phyloP scores from a whole-genome alignment of 148 eudicot genomes.

The Chenopodium berlandieri region DNA sequence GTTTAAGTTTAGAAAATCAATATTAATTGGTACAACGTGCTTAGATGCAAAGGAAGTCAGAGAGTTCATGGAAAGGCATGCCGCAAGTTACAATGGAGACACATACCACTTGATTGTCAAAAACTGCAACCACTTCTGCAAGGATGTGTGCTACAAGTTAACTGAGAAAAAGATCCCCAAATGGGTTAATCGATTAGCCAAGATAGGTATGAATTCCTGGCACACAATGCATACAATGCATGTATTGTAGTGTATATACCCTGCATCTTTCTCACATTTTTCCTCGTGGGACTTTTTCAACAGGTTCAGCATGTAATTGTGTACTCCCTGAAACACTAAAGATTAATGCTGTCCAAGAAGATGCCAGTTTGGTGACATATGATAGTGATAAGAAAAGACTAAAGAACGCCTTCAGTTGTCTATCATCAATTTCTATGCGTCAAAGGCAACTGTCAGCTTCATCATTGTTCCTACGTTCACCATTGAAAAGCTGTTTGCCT shows the following conservation, averaged over 20 bases:
- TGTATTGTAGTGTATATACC: background rate
- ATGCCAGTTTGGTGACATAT: constrained; percentile 41
- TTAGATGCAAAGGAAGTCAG: constrained; percentile 63
- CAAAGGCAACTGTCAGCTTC: constrained; percentile 75
- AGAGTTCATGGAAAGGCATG: constrained; percentile 76
- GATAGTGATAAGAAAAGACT: constrained; percentile 64
- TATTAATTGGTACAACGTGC: constrained; percentile 68
- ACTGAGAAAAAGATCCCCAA: constrained; percentile 75
- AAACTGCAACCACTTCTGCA: constrained; percentile 92
- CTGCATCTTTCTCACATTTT: background rate
- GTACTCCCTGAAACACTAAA: constrained; percentile 73
- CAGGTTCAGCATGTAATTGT: constrained; percentile 77
- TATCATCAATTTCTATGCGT: constrained; percentile 73
- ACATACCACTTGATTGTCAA: constrained; percentile 79
- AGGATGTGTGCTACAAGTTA: constrained; percentile 67
- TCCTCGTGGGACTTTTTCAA: background rate
- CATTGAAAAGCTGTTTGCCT: constrained; percentile 65
- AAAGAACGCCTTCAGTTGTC: constrained; percentile 57
- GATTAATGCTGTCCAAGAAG: constrained; percentile 55
- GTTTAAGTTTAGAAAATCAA: constrained; percentile 74
- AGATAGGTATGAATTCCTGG: constrained; percentile 48
- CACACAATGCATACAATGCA: background rate
- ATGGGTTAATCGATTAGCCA: constrained; percentile 91
- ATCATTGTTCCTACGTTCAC: constrained; percentile 70
- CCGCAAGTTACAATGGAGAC: constrained; percentile 78